Conservation (phyloP, 2,329 filamentous ascomycete species). For the Neonectria punicea region DNA sequence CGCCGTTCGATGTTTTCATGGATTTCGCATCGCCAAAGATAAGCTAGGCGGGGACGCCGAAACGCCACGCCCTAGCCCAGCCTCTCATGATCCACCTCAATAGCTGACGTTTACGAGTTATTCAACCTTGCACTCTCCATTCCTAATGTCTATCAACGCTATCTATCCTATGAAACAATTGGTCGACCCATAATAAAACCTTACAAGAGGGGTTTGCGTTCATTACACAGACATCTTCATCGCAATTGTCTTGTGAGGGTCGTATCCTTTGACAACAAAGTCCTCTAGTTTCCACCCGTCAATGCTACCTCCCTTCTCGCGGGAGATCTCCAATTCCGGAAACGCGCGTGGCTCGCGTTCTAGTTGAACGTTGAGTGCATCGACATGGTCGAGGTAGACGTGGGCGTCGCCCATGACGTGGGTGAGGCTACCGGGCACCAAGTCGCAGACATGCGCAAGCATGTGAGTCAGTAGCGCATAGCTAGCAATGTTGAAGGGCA, state of each 20-base stretch:
- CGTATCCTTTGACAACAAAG: slow-evolving; percentile 87
- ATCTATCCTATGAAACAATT: slow-evolving; percentile 26
- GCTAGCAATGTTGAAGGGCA: slow-evolving; percentile 97
- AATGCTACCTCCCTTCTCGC: slow-evolving; percentile 76
- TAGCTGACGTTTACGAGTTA: background rate
- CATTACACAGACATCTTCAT: slow-evolving; percentile 95
- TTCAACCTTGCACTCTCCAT: background rate
- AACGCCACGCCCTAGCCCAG: background rate
- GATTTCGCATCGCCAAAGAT: background rate
- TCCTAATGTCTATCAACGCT: slow-evolving; percentile 28
- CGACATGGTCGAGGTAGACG: slow-evolving; percentile 92
- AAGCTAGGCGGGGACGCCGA: background rate
- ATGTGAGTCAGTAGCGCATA: slow-evolving; percentile 97
- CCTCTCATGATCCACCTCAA: background rate
- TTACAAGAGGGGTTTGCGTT: background rate
- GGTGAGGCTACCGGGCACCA: slow-evolving; percentile 87
- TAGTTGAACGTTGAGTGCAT: slow-evolving; percentile 84
- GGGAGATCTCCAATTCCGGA: slow-evolving; percentile 78
- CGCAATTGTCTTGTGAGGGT: slow-evolving; percentile 88
- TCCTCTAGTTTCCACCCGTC: slow-evolving; percentile 93
- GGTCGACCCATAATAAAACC: background rate
- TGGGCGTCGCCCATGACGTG: slow-evolving; percentile 99
- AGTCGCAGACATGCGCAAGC: slow-evolving; percentile 85
- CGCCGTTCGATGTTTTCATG: background rate
- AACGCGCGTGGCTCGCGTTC: slow-evolving; percentile 83